Evolutionary conservation across 352 stramenopile genomes (phyloP).

Genomic region (Pythium plurisporium): DNA sequence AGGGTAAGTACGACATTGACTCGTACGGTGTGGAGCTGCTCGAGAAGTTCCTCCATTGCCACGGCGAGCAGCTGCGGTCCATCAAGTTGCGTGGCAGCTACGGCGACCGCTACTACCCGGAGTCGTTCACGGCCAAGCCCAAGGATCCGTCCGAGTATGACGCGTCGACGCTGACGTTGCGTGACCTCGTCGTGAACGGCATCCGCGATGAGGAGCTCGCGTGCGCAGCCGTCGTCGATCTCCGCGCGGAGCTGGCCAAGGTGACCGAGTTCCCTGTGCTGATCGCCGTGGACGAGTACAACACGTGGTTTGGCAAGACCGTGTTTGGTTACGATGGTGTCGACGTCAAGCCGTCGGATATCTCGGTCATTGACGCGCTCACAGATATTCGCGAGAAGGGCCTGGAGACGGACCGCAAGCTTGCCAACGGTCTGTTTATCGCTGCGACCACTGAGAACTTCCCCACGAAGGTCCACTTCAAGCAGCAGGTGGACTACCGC

Average conservation of each 20-base stretch:
- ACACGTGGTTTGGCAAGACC: constrained; percentile 82
- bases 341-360: constrained; percentile 65
- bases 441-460: constrained; percentile 83
- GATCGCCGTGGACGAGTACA: constrained; percentile 88
- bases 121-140: constrained; percentile 65
- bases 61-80: constrained; percentile 60
- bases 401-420: constrained; percentile 50
- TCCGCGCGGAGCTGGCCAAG: constrained; percentile 70
- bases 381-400: constrained; percentile 64
- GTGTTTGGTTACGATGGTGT: constrained; percentile 85
- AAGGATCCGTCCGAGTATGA: constrained; percentile 58
- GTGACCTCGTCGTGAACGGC: constrained; percentile 73
- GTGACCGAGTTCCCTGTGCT: constrained; percentile 83
- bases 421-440: constrained; percentile 79
- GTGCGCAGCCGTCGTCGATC: constrained; percentile 74
- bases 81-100: constrained; percentile 69
- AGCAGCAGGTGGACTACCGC: constrained; percentile 80
- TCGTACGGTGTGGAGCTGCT: constrained; percentile 74
- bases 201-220: constrained; percentile 80
- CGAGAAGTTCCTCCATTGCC: constrained; percentile 73
- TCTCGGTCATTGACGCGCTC: constrained; percentile 77
- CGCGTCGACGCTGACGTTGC: constrained; percentile 56
- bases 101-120: constrained; percentile 74
- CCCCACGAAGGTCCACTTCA: constrained; percentile 70
- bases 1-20: constrained; percentile 86